Conservation (phyloP, 345 rosid genomes). For the Arabidopsis thaliana region DNA sequence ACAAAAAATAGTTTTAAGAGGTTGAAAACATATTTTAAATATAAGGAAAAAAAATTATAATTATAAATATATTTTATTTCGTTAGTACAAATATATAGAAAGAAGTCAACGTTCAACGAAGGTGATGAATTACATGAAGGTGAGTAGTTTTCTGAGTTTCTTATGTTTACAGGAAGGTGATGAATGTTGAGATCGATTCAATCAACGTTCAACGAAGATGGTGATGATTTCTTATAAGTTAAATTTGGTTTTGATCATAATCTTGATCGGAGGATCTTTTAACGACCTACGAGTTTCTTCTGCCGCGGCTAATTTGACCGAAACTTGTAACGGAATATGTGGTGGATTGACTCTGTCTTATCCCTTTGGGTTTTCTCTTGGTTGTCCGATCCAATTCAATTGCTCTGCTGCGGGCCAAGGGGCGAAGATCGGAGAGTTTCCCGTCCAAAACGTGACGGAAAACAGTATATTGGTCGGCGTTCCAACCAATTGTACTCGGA, state of each 20-base stretch:
- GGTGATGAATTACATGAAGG: too few relatives aligned
- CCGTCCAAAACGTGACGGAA: slow-evolving; percentile 61
- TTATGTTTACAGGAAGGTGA: slow-evolving; percentile 20
- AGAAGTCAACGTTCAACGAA: too few relatives aligned
- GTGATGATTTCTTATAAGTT: slow-evolving; percentile 15
- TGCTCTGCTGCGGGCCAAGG: slow-evolving; percentile 32
- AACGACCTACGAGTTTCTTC: slow-evolving; percentile 3
- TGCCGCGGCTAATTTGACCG: neutral
- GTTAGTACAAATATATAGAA: too few relatives aligned
- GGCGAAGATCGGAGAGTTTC: slow-evolving; percentile 53
- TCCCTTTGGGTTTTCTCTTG: slow-evolving; percentile 76
- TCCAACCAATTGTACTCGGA: slow-evolving; percentile 44
- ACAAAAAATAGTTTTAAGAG: too few relatives aligned
- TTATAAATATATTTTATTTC: too few relatives aligned
- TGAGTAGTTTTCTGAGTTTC: neutral
- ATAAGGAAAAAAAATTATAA: too few relatives aligned
- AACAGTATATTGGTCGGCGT: slow-evolving; percentile 48
- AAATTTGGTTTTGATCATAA: slow-evolving; percentile 23
- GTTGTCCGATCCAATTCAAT: slow-evolving; percentile 54
- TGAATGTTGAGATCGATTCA: slow-evolving; percentile 26
- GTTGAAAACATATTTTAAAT: too few relatives aligned
- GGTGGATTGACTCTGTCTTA: slow-evolving; percentile 44
- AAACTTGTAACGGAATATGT: slow-evolving; percentile 42
- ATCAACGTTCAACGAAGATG: slow-evolving; percentile 23
- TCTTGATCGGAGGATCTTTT: slow-evolving; percentile 30